Evolutionary conservation across 2,329 filamentous ascomycete species (phyloP).

Genomic region (Stromatinia cepivora): DNA sequence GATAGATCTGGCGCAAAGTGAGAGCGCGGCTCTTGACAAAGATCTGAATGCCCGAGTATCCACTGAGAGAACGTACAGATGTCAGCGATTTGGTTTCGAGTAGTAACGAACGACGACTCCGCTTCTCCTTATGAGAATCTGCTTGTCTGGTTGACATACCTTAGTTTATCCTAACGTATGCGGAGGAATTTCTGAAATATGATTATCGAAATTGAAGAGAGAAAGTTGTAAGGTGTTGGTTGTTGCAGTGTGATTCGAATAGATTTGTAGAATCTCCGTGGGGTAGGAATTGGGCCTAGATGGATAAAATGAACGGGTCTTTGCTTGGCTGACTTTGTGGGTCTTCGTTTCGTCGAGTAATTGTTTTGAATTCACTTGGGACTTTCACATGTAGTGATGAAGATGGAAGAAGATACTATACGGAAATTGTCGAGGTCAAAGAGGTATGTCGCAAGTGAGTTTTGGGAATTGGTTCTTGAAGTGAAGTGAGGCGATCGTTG

Average conservation of each 20-base stretch:
- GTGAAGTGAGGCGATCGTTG: conserved; percentile 5
- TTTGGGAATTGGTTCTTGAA: not conserved
- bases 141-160: not conserved
- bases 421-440: not conserved
- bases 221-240: not conserved
- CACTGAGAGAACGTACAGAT: not conserved
- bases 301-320: conserved; percentile 2
- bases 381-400: not conserved
- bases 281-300: conserved; percentile 17
- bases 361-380: not conserved
- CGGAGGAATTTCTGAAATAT: not conserved
- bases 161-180: not conserved
- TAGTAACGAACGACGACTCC: not conserved
- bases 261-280: conserved; percentile 21
- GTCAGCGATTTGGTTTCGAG: conserved; percentile 14
- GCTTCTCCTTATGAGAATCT: not conserved
- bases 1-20: conserved; percentile 1
- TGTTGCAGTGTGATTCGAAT: not conserved
- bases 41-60: conserved; percentile 6
- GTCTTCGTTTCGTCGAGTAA: not conserved
- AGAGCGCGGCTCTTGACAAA: conserved; percentile 21
- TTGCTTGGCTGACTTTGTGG: conserved; percentile 2
- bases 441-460: conserved; percentile 1
- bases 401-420: not conserved
- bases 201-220: not conserved